Evolutionary conservation across 2,329 filamentous ascomycete genomes (phyloP).

Genomic region (Pyricularia sp.): DNA sequence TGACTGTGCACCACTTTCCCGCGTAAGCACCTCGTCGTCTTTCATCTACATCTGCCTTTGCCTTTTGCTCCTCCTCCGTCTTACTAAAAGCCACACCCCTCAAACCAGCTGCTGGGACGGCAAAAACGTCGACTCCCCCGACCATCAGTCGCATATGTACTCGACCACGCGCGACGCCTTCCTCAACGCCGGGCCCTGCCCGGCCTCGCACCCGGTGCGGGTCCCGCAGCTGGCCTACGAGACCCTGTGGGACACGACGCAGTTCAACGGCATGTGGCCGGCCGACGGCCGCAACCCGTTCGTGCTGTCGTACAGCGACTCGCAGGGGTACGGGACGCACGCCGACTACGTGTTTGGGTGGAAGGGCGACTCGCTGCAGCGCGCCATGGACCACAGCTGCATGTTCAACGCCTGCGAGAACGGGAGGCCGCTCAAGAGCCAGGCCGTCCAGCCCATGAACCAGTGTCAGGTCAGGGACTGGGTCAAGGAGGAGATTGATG

Average conservation of each 20-base stretch:
- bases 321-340: slow-evolving; percentile 19
- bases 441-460: slow-evolving; percentile 22
- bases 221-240: slow-evolving; percentile 29
- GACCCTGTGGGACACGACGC: slow-evolving; percentile 32
- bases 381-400: slow-evolving; percentile 20
- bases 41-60: not conserved
- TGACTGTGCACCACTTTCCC: slow-evolving; percentile 31
- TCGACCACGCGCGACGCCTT: slow-evolving; percentile 18
- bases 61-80: not conserved
- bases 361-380: slow-evolving; percentile 22
- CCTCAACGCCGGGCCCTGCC: slow-evolving; percentile 15
- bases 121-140: slow-evolving; percentile 38
- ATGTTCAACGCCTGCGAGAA: slow-evolving; percentile 17
- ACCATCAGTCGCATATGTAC: slow-evolving; percentile 33
- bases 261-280: slow-evolving; percentile 27
- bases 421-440: slow-evolving; percentile 20
- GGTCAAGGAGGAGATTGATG: slow-evolving; percentile 21
- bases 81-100: slow-evolving; percentile 11
- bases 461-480: slow-evolving; percentile 18
- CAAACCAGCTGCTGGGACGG: slow-evolving; percentile 52
- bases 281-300: slow-evolving; percentile 22
- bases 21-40: slow-evolving; percentile 10
- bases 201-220: slow-evolving; percentile 19
- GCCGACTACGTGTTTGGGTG: slow-evolving; percentile 24
- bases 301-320: slow-evolving; percentile 17